Evolutionary conservation across 2,329 filamentous ascomycete species (phyloP).

Genomic region (Epichloe elymi): DNA sequence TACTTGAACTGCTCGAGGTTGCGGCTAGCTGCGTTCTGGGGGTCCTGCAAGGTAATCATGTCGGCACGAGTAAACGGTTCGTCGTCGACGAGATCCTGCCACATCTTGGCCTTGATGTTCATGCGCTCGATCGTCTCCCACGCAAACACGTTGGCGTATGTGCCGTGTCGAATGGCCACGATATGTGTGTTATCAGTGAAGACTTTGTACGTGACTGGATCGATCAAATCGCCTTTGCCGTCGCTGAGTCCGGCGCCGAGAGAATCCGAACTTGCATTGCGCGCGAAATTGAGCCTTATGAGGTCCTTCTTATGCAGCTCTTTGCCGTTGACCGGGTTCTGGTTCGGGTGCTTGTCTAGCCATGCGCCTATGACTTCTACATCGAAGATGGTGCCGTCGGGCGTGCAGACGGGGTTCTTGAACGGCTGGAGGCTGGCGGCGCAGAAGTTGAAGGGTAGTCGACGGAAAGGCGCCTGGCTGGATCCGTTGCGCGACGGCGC

Average conservation of each 20-base stretch:
- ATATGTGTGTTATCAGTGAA: constrained; percentile 98
- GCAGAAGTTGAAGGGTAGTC: constrained; percentile 96
- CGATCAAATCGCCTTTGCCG: constrained; percentile 67
- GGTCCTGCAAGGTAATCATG: constrained; percentile 92
- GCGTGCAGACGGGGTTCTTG: constrained; percentile 83
- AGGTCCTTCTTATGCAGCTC: constrained; percentile 70
- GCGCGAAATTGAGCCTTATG: constrained; percentile 81
- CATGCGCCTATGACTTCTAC: constrained; percentile 87
- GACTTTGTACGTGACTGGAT: constrained; percentile 94
- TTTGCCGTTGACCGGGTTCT: constrained; percentile 77
- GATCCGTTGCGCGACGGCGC: constrained; percentile 40
- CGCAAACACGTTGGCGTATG: constrained; percentile 87
- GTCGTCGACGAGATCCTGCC: constrained; percentile 81
- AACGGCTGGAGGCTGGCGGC: constrained; percentile 92
- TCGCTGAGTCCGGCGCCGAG: constrained; percentile 35
- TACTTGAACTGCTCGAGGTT: constrained; percentile 85
- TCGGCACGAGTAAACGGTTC: constrained; percentile 77
- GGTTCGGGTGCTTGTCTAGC: constrained; percentile 77
- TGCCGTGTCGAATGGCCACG: constrained; percentile 67
- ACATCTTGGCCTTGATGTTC: constrained; percentile 95
- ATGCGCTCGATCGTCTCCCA: constrained; percentile 91
- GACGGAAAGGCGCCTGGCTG: constrained; percentile 53
- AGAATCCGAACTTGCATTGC: constrained; percentile 61
- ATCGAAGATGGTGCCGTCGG: constrained; percentile 82
- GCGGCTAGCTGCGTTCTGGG: constrained; percentile 71